phyloP scores from a whole-genome alignment of 2,329 filamentous ascomycete species.

The Monilinia fructigena region DNA sequence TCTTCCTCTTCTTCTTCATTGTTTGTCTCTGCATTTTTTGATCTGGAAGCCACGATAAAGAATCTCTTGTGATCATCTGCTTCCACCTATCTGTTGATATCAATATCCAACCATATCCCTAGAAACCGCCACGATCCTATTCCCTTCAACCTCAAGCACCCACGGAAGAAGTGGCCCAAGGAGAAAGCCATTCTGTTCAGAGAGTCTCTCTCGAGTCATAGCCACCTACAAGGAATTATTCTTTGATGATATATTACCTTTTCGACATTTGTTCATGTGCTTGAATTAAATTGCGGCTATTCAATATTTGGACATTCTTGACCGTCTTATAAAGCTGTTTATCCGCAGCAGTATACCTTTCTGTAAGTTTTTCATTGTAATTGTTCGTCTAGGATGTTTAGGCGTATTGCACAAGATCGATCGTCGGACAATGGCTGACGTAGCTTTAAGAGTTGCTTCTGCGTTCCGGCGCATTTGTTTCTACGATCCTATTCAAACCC shows the following conservation, averaged over 20 bases:
- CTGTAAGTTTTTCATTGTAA: neutral
- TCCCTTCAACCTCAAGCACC: constrained; percentile 15
- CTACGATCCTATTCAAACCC: constrained; percentile 43
- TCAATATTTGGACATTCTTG: neutral
- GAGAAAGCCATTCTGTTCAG: constrained; percentile 25
- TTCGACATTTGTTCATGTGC: constrained; percentile 24
- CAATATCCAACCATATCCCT: constrained; percentile 24
- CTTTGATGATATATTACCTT: constrained; percentile 17
- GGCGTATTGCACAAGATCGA: constrained; percentile 26
- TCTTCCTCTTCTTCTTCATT: neutral
- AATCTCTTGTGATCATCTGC: constrained; percentile 10
- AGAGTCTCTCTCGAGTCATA: constrained; percentile 15
- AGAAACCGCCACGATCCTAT: constrained; percentile 22
- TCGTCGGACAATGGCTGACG: constrained; percentile 43
- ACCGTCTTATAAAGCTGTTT: constrained; percentile 1
- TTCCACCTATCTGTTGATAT: neutral
- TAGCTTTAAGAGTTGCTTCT: constrained; percentile 45
- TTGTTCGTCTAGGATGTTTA: constrained; percentile 5
- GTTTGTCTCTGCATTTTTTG: neutral
- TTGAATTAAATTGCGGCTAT: constrained; percentile 7
- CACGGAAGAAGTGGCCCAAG: constrained; percentile 12
- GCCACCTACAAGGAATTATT: neutral
- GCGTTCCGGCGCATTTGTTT: constrained; percentile 45
- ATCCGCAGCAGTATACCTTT: neutral
- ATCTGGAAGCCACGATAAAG: neutral